These are phyloP conservation scores for Daldinia childiae DNA, from an alignment of 495 filamentous ascomycete species.

Conservation along the genomic window DNA sequence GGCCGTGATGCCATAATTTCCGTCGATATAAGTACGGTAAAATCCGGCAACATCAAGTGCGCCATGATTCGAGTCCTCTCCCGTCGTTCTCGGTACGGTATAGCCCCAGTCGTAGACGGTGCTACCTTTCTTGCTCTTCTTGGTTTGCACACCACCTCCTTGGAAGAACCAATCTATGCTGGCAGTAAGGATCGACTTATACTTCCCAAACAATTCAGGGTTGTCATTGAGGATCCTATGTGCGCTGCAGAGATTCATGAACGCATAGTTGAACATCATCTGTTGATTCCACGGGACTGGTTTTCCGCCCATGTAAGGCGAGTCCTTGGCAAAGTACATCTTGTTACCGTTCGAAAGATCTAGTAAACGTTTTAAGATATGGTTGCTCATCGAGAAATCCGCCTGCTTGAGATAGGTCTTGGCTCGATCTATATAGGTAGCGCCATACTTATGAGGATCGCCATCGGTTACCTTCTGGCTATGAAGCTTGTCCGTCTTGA, in stretches of 20 bases:
- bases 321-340: slow-evolving; percentile 40
- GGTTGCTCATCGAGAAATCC: slow-evolving; percentile 28
- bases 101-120: slow-evolving; percentile 33
- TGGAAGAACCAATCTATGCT: slow-evolving; percentile 38
- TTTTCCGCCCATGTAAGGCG: slow-evolving; percentile 31
- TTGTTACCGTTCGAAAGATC: slow-evolving; percentile 32
- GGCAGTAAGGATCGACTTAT: slow-evolving; percentile 29
- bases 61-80: background rate
- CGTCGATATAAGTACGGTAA: slow-evolving; percentile 21
- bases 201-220: slow-evolving; percentile 16
- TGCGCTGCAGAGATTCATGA: slow-evolving; percentile 30
- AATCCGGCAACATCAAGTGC: background rate
- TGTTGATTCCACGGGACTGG: slow-evolving; percentile 41
- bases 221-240: slow-evolving; percentile 36
- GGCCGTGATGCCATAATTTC: slow-evolving; percentile 31
- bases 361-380: slow-evolving; percentile 27
- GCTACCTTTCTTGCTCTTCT: slow-evolving; percentile 28
- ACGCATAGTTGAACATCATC: slow-evolving; percentile 44
- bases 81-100: background rate
- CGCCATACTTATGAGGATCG: slow-evolving; percentile 24
- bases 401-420: slow-evolving; percentile 33
- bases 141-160: slow-evolving; percentile 26
- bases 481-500: background rate
- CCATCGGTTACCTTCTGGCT: slow-evolving; percentile 25
- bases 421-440: slow-evolving; percentile 27